phyloP scores from a whole-genome alignment of 139 green algal genomes.

The Coelastrella sp. region DNA sequence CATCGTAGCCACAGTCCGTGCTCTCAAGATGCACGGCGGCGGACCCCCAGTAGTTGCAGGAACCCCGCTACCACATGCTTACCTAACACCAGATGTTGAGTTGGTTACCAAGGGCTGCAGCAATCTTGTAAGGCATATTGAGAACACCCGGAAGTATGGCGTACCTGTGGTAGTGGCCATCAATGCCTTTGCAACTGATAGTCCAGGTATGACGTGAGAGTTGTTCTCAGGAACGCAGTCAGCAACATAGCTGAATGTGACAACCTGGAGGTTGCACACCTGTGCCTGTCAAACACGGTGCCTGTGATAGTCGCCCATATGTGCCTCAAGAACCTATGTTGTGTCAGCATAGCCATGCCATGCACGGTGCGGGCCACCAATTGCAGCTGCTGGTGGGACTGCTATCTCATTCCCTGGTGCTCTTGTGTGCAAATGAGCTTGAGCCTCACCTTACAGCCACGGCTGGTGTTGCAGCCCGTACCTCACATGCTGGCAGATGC shows the following conservation, averaged over 20 bases:
- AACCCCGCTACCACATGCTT: constrained; percentile 92
- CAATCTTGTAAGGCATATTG: constrained; percentile 92
- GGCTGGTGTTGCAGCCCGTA: constrained; percentile 71
- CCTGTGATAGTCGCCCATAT: too few relatives aligned
- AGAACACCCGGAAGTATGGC: constrained; percentile 90
- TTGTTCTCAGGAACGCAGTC: too few relatives aligned
- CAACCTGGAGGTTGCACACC: too few relatives aligned
- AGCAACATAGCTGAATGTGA: too few relatives aligned
- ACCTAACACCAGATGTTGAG: constrained; percentile 93
- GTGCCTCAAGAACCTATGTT: too few relatives aligned
- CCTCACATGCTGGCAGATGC: constrained; percentile 76
- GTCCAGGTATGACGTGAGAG: too few relatives aligned
- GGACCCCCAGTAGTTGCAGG: constrained; percentile 94
- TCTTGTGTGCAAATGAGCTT: constrained; percentile 76
- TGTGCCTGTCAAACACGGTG: too few relatives aligned
- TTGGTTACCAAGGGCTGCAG: constrained; percentile 84
- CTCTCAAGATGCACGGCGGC: constrained; percentile 95
- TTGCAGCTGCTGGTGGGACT: too few relatives aligned
- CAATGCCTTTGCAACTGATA: constrained; percentile 95
- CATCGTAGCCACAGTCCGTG: constrained; percentile 96
- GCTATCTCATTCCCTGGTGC: too few relatives aligned
- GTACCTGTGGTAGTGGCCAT: constrained; percentile 97
- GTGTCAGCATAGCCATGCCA: too few relatives aligned
- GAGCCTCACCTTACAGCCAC: constrained; percentile 57
- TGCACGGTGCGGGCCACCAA: too few relatives aligned